Conservation (phyloP, 1,139 yeast genomes). For the Sugiyamaella neomexicana region DNA sequence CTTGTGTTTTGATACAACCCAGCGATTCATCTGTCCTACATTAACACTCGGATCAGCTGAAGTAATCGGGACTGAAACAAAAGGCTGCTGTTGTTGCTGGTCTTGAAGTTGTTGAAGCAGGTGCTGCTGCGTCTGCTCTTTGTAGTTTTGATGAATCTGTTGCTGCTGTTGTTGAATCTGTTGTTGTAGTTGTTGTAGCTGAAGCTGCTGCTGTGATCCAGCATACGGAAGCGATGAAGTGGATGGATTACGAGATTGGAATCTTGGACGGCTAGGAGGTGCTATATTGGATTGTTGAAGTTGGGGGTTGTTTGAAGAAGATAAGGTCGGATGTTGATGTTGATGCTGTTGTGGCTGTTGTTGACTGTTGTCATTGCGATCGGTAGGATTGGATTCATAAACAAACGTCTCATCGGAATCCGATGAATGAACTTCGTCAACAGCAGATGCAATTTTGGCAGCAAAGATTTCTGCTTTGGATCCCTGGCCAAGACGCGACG, state of each 20-base stretch:
- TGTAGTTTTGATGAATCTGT: slow-evolving; percentile 4
- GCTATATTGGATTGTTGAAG: slow-evolving; percentile 22
- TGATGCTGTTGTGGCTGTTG: slow-evolving; percentile 7
- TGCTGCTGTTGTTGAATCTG: slow-evolving; percentile 23
- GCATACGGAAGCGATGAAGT: slow-evolving; percentile 28
- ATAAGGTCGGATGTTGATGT: slow-evolving; percentile 23
- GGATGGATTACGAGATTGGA: slow-evolving; percentile 32
- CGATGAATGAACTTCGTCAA: slow-evolving; percentile 81
- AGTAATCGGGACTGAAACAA: not conserved
- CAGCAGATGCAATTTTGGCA: slow-evolving; percentile 90
- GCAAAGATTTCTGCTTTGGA: slow-evolving; percentile 91
- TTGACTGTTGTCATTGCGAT: slow-evolving; percentile 26
- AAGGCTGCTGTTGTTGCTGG: slow-evolving; percentile 8
- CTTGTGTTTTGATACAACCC: slow-evolving; percentile 11
- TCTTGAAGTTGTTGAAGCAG: slow-evolving; percentile 6
- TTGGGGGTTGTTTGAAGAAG: slow-evolving; percentile 11
- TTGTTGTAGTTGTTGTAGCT: slow-evolving; percentile 21
- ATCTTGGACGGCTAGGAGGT: slow-evolving; percentile 29
- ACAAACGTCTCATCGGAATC: slow-evolving; percentile 95
- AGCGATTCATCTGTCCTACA: slow-evolving; percentile 7
- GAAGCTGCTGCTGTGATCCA: slow-evolving; percentile 15
- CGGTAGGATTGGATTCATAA: slow-evolving; percentile 57
- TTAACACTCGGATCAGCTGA: slow-evolving; percentile 1
- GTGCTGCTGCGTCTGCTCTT: slow-evolving; percentile 8
- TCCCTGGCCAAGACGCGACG: slow-evolving; percentile 31